Evolutionary conservation across 345 rosid species (phyloP).

Genomic region (Draba incana): DNA sequence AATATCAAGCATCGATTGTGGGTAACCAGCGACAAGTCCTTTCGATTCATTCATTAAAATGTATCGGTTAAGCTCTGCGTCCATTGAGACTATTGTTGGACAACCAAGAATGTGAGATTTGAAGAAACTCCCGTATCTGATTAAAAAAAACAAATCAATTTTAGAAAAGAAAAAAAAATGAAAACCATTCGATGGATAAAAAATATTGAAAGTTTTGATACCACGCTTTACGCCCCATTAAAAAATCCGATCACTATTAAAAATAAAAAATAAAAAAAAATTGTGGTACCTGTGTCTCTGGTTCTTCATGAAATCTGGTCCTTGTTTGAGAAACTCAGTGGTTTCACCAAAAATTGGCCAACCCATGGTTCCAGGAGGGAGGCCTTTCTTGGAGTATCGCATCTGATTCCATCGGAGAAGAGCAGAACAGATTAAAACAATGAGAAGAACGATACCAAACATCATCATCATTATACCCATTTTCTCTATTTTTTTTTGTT

Average conservation of each 20-base stretch:
- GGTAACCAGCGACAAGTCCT: slow-evolving; percentile 96
- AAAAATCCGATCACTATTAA: no score
- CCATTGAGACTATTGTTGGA: slow-evolving; percentile 95
- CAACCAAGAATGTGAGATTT: slow-evolving; percentile 93
- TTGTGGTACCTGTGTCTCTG: slow-evolving; percentile 68
- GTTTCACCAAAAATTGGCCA: slow-evolving; percentile 99
- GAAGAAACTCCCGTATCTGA: slow-evolving; percentile 84
- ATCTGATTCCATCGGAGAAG: slow-evolving; percentile 82
- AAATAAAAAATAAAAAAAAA: no score
- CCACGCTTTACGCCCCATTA: no score
- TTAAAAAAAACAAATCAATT: neutral
- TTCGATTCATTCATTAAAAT: slow-evolving; percentile 85
- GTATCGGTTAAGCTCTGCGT: slow-evolving; percentile 84
- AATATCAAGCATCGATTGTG: slow-evolving; percentile 92
- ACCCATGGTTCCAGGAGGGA: slow-evolving; percentile 98
- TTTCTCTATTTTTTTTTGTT: neutral
- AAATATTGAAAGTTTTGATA: no score
- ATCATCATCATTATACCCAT: slow-evolving; percentile 71
- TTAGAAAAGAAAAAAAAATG: neutral
- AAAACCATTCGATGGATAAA: no score
- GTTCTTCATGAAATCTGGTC: slow-evolving; percentile 93
- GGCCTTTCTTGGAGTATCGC: slow-evolving; percentile 70
- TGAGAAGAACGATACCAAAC: slow-evolving; percentile 42
- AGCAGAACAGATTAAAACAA: slow-evolving; percentile 68
- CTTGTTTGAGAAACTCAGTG: slow-evolving; percentile 92